Percentiles rank a stretch among this genome's conserved stretches.
phyloP scores from a whole-genome alignment of 805 yeast species.

The Danielozyma ontarioensis region DNA sequence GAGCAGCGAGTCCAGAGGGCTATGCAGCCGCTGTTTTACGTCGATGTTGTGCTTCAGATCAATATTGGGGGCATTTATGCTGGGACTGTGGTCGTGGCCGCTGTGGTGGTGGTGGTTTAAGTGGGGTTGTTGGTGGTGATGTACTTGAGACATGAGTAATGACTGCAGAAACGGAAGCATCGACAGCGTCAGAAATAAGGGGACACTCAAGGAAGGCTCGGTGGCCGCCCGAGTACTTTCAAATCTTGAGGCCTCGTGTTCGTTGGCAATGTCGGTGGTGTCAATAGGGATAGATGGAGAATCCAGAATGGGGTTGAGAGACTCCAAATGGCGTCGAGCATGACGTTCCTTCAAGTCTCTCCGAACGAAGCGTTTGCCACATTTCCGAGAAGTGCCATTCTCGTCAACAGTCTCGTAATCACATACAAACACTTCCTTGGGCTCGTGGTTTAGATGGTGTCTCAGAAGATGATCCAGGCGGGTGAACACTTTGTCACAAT shows the following conservation, averaged over 20 bases:
- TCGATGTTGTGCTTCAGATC: not conserved
- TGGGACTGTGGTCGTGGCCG: not conserved
- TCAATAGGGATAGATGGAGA: too few species aligned
- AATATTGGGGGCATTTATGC: not conserved
- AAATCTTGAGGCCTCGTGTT: too few species aligned
- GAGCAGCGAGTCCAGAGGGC: too few species aligned
- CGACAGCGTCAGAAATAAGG: too few species aligned
- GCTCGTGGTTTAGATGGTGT: constrained; percentile 57
- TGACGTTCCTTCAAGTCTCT: constrained; percentile 48
- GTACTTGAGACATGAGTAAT: not conserved
- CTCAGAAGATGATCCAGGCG: constrained; percentile 62
- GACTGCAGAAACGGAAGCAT: too few species aligned
- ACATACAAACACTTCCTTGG: constrained; percentile 51
- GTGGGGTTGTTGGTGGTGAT: not conserved
- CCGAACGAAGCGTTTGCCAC: constrained; percentile 60
- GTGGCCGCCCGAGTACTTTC: too few species aligned
- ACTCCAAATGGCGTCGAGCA: constrained; percentile 22
- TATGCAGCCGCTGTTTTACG: too few species aligned
- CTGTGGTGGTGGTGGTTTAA: not conserved
- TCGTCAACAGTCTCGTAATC: constrained; percentile 42
- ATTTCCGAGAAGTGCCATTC: constrained; percentile 35
- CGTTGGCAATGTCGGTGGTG: too few species aligned
- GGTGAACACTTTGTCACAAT: constrained; percentile 53
- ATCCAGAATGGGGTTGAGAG: too few species aligned
- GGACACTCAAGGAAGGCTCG: too few species aligned